Evolutionary conservation across 495 filamentous ascomycete species (phyloP), one percentile per base, ranked within the genome.

Genomic region (Penicillium roqueforti): DNA sequence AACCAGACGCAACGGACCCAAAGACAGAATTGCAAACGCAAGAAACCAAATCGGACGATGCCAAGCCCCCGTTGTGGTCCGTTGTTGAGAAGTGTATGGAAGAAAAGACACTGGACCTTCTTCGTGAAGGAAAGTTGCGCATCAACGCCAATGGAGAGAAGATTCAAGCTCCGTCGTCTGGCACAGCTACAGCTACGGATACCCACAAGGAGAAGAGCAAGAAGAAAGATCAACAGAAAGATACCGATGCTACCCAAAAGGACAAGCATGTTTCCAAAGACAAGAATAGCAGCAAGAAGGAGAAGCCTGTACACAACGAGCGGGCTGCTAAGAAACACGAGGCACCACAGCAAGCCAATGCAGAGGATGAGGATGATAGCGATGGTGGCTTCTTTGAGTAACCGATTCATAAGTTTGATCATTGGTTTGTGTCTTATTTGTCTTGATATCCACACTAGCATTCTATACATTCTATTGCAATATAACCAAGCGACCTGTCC

Each of bases 1-100:
- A 61, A 22, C 41, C 47, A 4, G 52, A 66, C 14, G 53, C 63
- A n/a, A 22, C 54, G n/a, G 62, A 59, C 2, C 56, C 63, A 3
- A 60, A 47, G 3, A 53, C 63, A 3, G 53, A 59, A 45, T 49
- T 57, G 8, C 55, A 67, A 53, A 57, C 63, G 14, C 26, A 57
- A 1, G 58, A 66, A n/a, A 59, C 57, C 2, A 42, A 58, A 6
- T 38, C 22, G 26, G 54, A 60, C 14, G 38, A 46, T 0, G 31
- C 54, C 7, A 79, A 72, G 58, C 83, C 82, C 7, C 74, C 83
- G 3, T 78, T 93, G 71, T 92, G 89, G 89, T 57, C 69, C 16
- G 62, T 76, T 10, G 81, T 95, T 40, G 86, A 89, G 68, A 78
- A 82, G 57, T 80, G 82, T 34, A 87, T 87, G 76, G 68, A 80